Base-by-base conservation (phyloP, 306 rosid genomes). In the Inga leiocalycina region DNA sequence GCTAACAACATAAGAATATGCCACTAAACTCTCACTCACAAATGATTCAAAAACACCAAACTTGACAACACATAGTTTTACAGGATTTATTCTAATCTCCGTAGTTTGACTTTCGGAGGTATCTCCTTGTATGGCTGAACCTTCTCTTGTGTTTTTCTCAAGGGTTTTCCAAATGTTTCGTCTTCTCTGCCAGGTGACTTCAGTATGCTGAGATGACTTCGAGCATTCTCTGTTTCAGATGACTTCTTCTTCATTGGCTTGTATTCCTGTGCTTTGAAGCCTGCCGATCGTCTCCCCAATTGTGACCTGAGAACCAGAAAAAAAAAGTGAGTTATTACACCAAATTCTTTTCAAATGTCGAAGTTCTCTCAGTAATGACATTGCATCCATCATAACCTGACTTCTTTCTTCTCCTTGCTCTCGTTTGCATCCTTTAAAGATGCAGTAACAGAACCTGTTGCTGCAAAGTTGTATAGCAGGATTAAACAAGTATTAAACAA, bases 151-250 rank as follows among this genome's bases (percentile, higher is more conserved):
- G 89, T 86, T 75, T 76, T 86, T 61, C 87, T 83, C 77, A 73
- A 2, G 27, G 90, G 88, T 76, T 86, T 88, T 75, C 88, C 93
- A 4, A 86, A 59, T 9, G 57, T 75, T 75, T 72, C 85, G 8
- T 79, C 73, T 20, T 70, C 74, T 72, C 66, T 10, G 51, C 59
- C 57, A 37, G n/a, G 11, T 49, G 41, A 39, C 22, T 17, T 56
- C 49, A 76, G 70, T 48, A 76, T n/a, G 37, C 8, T 76, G 30
- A 32, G 64, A 67, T 35, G 51, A 43, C 82, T 51, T 52, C 77
- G 78, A 43, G 87, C 92, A 74, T 93, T 89, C 20, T 92, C 96
- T 83, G 88, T 80, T 85, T 93, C 96, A 44, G 91, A 91, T 78
- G 90, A 86, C 78, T 88, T 92, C 34, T 89, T 94, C 43, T 88